Base-by-base conservation (phyloP, 2,329 filamentous ascomycete species). In the Plectosphaerella cucumerina region DNA sequence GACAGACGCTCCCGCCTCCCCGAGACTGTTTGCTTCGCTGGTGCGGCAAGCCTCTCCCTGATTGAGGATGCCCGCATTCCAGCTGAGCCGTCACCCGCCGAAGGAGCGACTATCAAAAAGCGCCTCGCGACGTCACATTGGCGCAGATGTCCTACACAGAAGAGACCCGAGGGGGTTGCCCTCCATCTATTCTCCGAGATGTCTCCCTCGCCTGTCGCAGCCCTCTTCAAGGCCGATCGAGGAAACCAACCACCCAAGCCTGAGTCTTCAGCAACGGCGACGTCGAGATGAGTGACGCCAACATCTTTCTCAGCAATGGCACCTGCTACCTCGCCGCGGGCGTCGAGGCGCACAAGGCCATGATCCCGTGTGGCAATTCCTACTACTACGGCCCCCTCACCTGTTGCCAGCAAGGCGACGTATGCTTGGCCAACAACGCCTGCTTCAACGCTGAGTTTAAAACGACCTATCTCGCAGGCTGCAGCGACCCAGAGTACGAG, bases 401-500 rank as follows among this genome's bases (percentile, higher is more conserved):
- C 2, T 69, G 67, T 48, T 70, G 67, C 50, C 59, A 62, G 44
- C 55, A 53, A 2, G 62, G 62, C 18, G 67, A 69, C 53, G 60
- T 59, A 35, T 69, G 67, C 53, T 60, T 70, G 12, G 59, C 58
- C 45, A 59, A 58, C 51, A 56, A 61, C 31, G 57, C 55, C 35
- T 61, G 57, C 51, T 47, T 39, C 45, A 47, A 47, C 45, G 18
- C 39, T 5, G 18, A 47, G 14, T 59, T 54, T 26, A 63, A 61
- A n/a, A 50, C 61, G 17, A 72, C 69, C 3, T 72, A 72, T 35
- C 58, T 68, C 15, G 62, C 67, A 4, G 70, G 67, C 12, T 71
- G 69, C 54, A 70, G 63, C 21, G 66, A 71, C 39, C 52, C 54
- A 2, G 48, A 54, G 2, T 70, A 70, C 51, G 42, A 54, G 14